Evolutionary conservation across 1,284 basidiomycete genomes (phyloP).

Genomic region (Leccinum cinnamomeum): DNA sequence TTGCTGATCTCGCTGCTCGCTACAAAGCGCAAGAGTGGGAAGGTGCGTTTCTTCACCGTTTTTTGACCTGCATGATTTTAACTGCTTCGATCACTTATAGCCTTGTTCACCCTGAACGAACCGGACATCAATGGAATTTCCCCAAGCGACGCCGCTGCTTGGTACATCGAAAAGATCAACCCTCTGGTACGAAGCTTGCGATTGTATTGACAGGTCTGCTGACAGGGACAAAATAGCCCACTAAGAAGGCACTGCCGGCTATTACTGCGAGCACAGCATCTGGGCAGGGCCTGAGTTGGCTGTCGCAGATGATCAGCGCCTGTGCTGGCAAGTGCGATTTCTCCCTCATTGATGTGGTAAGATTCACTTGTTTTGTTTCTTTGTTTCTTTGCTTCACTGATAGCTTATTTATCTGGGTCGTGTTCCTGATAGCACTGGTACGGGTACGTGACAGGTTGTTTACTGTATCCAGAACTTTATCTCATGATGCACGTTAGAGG

Average conservation of each 20-base stretch:
- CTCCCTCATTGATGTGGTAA: conserved; percentile 35
- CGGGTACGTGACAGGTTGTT: conserved; percentile 20
- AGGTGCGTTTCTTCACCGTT: conserved; percentile 18
- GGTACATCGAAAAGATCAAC: conserved; percentile 40
- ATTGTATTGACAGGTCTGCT: not conserved
- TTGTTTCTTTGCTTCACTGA: not conserved
- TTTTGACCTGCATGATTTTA: not conserved
- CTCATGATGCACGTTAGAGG: conserved; percentile 17
- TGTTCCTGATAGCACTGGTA: conserved; percentile 34
- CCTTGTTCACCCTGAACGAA: conserved; percentile 40
- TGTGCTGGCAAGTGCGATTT: conserved; percentile 34
- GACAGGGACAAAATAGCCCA: conserved; percentile 20
- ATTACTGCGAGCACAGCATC: conserved; percentile 31
- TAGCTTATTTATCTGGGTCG: not conserved
- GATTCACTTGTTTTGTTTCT: not conserved
- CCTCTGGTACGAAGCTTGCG: conserved; percentile 28
- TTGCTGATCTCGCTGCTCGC: conserved; percentile 33
- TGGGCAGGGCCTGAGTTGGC: conserved; percentile 36
- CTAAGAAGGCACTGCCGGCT: conserved; percentile 38
- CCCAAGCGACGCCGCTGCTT: conserved; percentile 34
- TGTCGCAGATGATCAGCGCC: conserved; percentile 35
- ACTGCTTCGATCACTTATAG: conserved; percentile 12
- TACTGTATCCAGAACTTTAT: not conserved
- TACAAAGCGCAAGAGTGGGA: conserved; percentile 34
- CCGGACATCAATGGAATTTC: conserved; percentile 34